Base-by-base conservation (phyloP, 2,329 filamentous ascomycete genomes). In the Verticillium zaregamsianum region DNA sequence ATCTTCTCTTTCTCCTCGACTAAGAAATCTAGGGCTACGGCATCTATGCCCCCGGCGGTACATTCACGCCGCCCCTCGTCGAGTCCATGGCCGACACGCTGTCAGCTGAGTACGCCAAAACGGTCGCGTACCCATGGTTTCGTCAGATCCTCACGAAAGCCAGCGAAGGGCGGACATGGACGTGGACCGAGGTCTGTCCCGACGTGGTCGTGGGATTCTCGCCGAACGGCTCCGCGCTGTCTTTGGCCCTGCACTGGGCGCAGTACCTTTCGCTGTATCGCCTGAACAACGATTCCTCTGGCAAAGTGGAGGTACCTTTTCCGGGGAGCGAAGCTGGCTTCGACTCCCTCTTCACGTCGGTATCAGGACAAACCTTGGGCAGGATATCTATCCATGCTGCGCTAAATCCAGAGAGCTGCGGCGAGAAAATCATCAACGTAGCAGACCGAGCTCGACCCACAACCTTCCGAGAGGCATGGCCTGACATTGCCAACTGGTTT, bases 191-290 rank as follows among this genome's bases (percentile, higher is more conserved):
- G 61, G 62, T 77, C 1, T 78, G 75, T 32, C 74, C 74, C 1
- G 75, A 78, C 58, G 71, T 65, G 1, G 70, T 77, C 20, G 68
- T 78, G 11, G 76, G 75, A 1, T 78, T 77, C 61, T 76, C 72
- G 2, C 76, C 76, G 3, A 73, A 75, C 28, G 75, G 74, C 4
- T 77, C 73, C 0, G 69, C 68, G 8, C 77, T 69, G 58, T 72
- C 69, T 0, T 66, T 78, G 3, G 74, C 75, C 0, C 67, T 77
- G 1, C 74, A 78, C 65, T 78, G 75, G 76, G 74, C 71, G 1
- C 74, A 76, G 62, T 78, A 76, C 37, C 70, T 78, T 1, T 75
- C 73, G 5, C 65, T 77, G 1, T 77, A 73, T 52, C 55, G 55
- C 55, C 20, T 52, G 5, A 52, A 52, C 20, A 52, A 25, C 12